Evolutionary conservation across 345 rosid genomes (phyloP).

Genomic region (Syzygium jambos): DNA sequence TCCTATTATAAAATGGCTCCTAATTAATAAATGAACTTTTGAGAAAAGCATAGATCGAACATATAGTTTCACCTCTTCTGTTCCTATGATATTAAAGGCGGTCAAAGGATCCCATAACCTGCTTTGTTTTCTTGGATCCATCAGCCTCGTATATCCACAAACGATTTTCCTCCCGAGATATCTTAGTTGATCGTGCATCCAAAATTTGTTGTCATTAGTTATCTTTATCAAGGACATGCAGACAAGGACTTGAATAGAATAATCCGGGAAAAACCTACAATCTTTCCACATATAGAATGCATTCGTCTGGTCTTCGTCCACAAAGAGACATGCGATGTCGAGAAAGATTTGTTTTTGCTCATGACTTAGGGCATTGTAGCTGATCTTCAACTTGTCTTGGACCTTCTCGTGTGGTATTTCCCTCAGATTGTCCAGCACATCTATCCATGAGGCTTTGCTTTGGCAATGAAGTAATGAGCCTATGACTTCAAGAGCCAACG

Average conservation of each 20-base stretch:
- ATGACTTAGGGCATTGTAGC: not conserved
- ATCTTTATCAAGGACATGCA: not conserved
- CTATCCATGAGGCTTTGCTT: not conserved
- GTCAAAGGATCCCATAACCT: not conserved
- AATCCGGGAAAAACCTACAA: not conserved
- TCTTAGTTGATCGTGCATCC: not conserved
- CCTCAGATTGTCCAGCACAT: not conserved
- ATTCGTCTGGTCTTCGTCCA: not conserved
- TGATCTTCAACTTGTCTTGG: not conserved
- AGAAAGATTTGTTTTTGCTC: not conserved
- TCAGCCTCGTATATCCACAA: accelerated
- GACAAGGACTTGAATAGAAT: not conserved
- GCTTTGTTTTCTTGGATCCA: not conserved
- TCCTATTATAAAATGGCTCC: not conserved
- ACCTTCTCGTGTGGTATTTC: not conserved
- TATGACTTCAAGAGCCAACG: not conserved
- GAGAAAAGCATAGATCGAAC: not conserved
- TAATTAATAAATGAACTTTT: not conserved
- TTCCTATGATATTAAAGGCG: not conserved
- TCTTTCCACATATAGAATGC: not conserved
- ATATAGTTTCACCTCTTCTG: not conserved
- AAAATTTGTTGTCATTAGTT: not conserved
- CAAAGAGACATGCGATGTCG: not conserved
- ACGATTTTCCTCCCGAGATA: not conserved
- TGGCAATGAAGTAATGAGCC: not conserved